Conservation (phyloP, 768 basidiomycete species). For the Podaxis sp. region DNA sequence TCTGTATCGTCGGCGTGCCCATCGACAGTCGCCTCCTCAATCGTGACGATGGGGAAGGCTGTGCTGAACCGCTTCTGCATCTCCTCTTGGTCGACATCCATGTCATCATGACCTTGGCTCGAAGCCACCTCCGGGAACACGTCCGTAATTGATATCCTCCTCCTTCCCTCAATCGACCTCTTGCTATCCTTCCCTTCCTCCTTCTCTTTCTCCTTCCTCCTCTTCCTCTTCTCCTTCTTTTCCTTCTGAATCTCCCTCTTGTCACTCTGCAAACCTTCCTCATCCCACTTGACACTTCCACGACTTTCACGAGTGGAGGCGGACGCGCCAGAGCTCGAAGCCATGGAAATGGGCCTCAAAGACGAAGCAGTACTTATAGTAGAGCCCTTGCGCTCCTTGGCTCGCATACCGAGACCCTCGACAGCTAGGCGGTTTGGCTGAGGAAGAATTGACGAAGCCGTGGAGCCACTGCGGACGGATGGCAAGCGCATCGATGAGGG, state of each 20-base stretch:
- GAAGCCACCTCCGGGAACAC: constrained; percentile 53
- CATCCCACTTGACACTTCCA: constrained; percentile 33
- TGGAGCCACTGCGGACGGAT: constrained; percentile 37
- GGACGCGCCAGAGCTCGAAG: constrained; percentile 31
- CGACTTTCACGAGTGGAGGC: constrained; percentile 24
- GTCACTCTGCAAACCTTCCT: constrained; percentile 34
- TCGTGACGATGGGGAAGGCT: constrained; percentile 34
- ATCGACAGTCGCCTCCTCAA: constrained; percentile 56
- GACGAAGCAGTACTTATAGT: constrained; percentile 39
- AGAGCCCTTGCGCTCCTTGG: constrained; percentile 26
- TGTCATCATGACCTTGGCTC: constrained; percentile 17
- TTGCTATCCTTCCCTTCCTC: constrained; percentile 41
- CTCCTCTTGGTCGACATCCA: constrained; percentile 16
- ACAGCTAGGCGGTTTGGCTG: constrained; percentile 36
- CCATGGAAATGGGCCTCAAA: constrained; percentile 28
- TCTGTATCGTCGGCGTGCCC: constrained; percentile 37
- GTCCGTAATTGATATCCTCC: constrained; percentile 52
- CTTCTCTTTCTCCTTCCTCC: constrained; percentile 20
- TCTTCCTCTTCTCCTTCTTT: constrained; percentile 27
- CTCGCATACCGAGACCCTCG: constrained; percentile 25
- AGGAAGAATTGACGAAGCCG: constrained; percentile 29
- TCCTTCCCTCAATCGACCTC: constrained; percentile 49
- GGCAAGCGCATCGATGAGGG: constrained; percentile 48
- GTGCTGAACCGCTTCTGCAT: constrained; percentile 18
- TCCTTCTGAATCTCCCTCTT: constrained; percentile 29